A percentile compares a stretch with the other conserved stretches of the same genome.
Conservation (phyloP, 768 basidiomycete species). For the Podaxis sp. region DNA sequence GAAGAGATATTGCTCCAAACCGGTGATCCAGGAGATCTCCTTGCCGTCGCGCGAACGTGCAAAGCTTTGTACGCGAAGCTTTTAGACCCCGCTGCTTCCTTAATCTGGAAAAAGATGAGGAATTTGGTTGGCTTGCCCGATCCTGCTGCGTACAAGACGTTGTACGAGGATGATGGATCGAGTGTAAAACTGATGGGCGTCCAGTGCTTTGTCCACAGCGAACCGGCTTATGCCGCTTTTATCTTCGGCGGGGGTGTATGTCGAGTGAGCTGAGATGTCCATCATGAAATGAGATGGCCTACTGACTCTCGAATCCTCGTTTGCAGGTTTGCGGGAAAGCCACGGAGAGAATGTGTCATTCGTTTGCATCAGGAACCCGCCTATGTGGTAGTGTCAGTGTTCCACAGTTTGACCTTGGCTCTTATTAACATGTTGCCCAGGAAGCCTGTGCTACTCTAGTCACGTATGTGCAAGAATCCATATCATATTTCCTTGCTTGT, state of each 20-base stretch:
- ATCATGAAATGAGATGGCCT: neutral
- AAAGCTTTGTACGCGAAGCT: slow-evolving; percentile 2
- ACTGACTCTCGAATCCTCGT: neutral
- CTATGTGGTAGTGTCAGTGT: slow-evolving; percentile 39
- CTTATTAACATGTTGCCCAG: neutral
- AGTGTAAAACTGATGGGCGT: neutral
- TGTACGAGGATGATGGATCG: neutral
- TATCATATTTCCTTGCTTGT: neutral
- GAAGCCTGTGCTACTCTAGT: neutral
- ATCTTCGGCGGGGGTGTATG: slow-evolving; percentile 60
- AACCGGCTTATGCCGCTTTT: slow-evolving; percentile 63
- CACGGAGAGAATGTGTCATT: slow-evolving; percentile 39
- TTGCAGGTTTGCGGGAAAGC: slow-evolving; percentile 37
- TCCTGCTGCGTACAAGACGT: slow-evolving; percentile 9
- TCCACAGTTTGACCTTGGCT: neutral
- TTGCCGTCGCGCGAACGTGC: slow-evolving; percentile 13
- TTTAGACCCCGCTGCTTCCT: slow-evolving; percentile 13
- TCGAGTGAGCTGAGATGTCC: slow-evolving; percentile 37
- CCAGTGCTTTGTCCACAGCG: slow-evolving; percentile 30
- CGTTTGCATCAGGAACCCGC: slow-evolving; percentile 47
- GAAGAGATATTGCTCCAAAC: slow-evolving; percentile 3
- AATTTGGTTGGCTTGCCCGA: slow-evolving; percentile 22
- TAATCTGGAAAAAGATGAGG: slow-evolving; percentile 15
- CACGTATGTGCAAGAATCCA: neutral
- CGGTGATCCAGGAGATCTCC: neutral